A percentile compares a stretch with the other conserved stretches of the same genome.
phyloP scores from a whole-genome alignment of 306 rosid genomes.

The Acacia confusa region DNA sequence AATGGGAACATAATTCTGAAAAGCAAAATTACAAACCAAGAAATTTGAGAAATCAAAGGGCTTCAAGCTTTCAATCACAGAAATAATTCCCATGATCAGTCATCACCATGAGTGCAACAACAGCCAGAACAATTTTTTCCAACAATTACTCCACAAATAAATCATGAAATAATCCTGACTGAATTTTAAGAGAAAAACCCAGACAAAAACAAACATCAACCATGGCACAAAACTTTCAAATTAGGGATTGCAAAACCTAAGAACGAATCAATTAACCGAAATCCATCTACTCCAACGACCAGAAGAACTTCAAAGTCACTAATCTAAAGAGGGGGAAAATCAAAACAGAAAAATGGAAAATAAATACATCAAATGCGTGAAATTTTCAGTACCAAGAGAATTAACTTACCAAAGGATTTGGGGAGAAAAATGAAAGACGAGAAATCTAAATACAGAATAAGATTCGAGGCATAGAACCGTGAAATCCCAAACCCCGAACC shows the following conservation, averaged over 20 bases:
- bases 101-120: background rate
- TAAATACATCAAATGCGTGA: background rate
- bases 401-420: slow-evolving; percentile 25
- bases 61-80: slow-evolving; percentile 6
- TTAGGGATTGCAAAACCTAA: background rate
- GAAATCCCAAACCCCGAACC: background rate
- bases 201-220: background rate
- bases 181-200: background rate
- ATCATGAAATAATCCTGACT: slow-evolving; percentile 18
- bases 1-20: background rate
- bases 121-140: background rate
- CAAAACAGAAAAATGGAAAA: slow-evolving; percentile 4
- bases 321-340: background rate
- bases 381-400: background rate
- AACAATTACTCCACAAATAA: background rate
- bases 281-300: background rate
- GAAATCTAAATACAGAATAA: slow-evolving; percentile 1
- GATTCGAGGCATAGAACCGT: slow-evolving; percentile 13
- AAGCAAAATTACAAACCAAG: background rate
- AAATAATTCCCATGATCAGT: background rate
- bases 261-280: background rate
- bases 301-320: slow-evolving; percentile 1
- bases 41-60: background rate
- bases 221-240: slow-evolving; percentile 22
- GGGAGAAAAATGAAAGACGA: slow-evolving; percentile 15